Evolutionary conservation across 306 rosid genomes (phyloP).

Genomic region (Corylus avellana): DNA sequence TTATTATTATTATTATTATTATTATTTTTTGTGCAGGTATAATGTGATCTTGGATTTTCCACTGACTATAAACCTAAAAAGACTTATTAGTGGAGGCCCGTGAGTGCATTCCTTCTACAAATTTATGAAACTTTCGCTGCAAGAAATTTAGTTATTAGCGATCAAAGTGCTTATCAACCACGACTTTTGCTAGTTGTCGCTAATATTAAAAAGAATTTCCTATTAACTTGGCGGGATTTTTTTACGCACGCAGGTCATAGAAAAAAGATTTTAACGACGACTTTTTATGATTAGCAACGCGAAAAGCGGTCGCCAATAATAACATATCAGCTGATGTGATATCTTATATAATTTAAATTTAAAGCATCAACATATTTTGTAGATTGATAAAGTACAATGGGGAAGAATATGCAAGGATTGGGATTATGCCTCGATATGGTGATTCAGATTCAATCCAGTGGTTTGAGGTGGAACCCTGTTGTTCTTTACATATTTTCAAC

Average conservation of each 20-base stretch:
- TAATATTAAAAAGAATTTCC: no score
- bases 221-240: no score
- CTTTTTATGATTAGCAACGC: no score
- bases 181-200: no score
- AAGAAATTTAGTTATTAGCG: no score
- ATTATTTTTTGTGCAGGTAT: conserved; percentile 42
- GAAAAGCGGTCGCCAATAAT: no score
- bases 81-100: conserved; percentile 62
- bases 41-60: conserved; percentile 72
- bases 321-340: no score
- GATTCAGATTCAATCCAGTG: conserved; percentile 56
- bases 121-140: no score
- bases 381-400: conserved; percentile 52
- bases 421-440: conserved; percentile 77
- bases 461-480: conserved; percentile 66
- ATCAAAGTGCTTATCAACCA: no score
- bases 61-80: conserved; percentile 52
- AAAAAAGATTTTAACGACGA: no score
- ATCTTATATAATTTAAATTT: no score
- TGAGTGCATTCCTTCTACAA: conserved; percentile 36
- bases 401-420: conserved; percentile 63
- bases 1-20: background rate
- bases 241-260: no score
- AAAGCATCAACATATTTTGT: background rate
- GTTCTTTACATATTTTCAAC: conserved; percentile 67